A percentile compares a stretch with the other conserved stretches of the same genome.
phyloP scores from a whole-genome alignment of 495 filamentous ascomycete species.

The Penicillium coffeae region DNA sequence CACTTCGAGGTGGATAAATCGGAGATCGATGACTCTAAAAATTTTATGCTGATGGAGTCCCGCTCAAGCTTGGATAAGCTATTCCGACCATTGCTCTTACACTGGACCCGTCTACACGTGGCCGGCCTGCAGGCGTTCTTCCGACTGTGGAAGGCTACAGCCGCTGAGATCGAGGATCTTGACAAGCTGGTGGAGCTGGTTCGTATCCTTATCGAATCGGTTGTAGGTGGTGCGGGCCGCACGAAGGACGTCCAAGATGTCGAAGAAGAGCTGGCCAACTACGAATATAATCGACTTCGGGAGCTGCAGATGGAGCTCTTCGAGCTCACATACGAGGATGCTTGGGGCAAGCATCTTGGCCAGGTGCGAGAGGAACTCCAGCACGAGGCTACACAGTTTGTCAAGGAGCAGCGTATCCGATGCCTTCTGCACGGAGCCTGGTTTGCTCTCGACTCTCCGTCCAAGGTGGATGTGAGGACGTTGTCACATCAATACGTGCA shows the following conservation, averaged over 20 bases:
- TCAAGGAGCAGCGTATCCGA: slow-evolving; percentile 94
- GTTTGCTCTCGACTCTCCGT: slow-evolving; percentile 62
- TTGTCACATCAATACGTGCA: slow-evolving; percentile 74
- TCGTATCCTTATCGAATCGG: slow-evolving; percentile 85
- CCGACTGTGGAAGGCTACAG: slow-evolving; percentile 85
- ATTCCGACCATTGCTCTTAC: slow-evolving; percentile 83
- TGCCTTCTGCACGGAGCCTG: slow-evolving; percentile 85
- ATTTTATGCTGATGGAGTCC: slow-evolving; percentile 72
- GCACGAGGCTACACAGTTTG: slow-evolving; percentile 88
- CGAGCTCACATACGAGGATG: slow-evolving; percentile 86
- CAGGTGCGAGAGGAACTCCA: slow-evolving; percentile 92
- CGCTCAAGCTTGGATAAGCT: slow-evolving; percentile 76
- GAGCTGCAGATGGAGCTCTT: slow-evolving; percentile 94
- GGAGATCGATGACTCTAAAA: slow-evolving; percentile 75
- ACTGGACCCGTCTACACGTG: slow-evolving; percentile 94
- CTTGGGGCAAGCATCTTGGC: slow-evolving; percentile 84
- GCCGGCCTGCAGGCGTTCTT: slow-evolving; percentile 86
- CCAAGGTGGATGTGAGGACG: slow-evolving; percentile 35
- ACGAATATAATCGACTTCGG: slow-evolving; percentile 71
- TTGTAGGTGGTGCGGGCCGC: slow-evolving; percentile 77
- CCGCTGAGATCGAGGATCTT: slow-evolving; percentile 80
- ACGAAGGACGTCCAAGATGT: slow-evolving; percentile 85
- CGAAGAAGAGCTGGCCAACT: slow-evolving; percentile 82
- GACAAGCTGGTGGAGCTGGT: slow-evolving; percentile 88
- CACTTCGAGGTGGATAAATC: slow-evolving; percentile 93